Evolutionary conservation across 257 asterid genomes (phyloP).

Genomic region (Fraxinus americana): DNA sequence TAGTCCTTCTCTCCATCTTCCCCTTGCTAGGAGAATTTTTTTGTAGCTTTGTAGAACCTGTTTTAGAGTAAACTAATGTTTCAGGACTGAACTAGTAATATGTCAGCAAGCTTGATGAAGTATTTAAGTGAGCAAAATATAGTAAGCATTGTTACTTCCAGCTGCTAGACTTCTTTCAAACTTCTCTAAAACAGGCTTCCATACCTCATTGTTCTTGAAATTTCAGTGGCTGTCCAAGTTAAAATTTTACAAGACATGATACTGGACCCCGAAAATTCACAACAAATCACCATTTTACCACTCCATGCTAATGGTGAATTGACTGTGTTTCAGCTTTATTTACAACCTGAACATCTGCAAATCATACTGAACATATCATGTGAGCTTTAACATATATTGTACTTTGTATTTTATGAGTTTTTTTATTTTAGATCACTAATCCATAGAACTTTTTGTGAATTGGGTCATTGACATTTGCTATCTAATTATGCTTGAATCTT

Average conservation of each 20-base stretch:
- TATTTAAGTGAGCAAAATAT: background rate
- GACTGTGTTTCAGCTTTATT: background rate
- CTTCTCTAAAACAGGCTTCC: background rate
- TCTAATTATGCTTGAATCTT: background rate
- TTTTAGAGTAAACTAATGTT: background rate
- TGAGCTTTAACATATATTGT: background rate
- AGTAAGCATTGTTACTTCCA: background rate
- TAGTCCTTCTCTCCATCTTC: conserved; percentile 1
- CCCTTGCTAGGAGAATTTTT: background rate
- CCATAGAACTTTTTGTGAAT: background rate
- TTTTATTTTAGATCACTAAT: background rate
- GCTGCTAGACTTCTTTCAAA: background rate
- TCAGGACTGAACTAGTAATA: background rate
- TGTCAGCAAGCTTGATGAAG: background rate
- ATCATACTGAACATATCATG: background rate
- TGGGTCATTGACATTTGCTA: background rate
- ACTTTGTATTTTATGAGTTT: background rate
- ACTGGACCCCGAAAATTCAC: background rate
- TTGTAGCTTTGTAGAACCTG: background rate
- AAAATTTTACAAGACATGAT: background rate
- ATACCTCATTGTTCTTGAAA: background rate
- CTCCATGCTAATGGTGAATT: background rate
- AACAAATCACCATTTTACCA: background rate
- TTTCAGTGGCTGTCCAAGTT: background rate
- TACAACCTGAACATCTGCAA: background rate